Evolutionary conservation across 2,329 filamentous ascomycete genomes (phyloP), one percentile per base, ranked within the genome.

Genomic region (Aspergillus quadricinctus): DNA sequence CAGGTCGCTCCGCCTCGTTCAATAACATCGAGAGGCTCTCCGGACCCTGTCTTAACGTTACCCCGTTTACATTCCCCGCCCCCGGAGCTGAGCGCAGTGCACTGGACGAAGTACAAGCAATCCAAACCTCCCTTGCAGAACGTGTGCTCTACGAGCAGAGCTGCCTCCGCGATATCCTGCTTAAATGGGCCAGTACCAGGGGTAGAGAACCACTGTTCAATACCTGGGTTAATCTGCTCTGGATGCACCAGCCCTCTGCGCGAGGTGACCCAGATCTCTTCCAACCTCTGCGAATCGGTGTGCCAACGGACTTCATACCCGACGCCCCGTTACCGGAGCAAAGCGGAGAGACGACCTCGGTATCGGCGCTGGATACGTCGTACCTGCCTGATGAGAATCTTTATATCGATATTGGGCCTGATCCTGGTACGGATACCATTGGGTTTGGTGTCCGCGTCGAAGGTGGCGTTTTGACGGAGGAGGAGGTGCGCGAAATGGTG

Each of bases 201-300:
- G 46, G 52, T 3, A 49, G 48, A 3, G 49, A 57, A 4, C 62
- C 63, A 7, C 50, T 67, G 1, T 72, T 72, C 62, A 71, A 72
- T 46, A 61, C 65, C 2, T 71, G 64, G 63, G 61, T 72, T 29
- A 72, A 72, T 49, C 61, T 72, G 14, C 61, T 72, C 29, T 72
- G 67, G 67, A 63, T 62, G 50, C 64, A 68, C 35, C 57, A 55
- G 48, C 29, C 27, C 41, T 57, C 3, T 48, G 59, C 3, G 55
- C 59, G 1, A 23, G 35, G 50, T 21, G 29, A 53, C 7, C 14
- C 48, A 2, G 53, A 61, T 3, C 52, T 65, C 29, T 68, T 69
- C 57, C 23, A 48, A 0, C 64, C 65, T 11, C 58, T 69, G 6
- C 58, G 52, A 23, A 66, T 69, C 31, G 65, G 66, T 17, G 61